Evolutionary conservation across 768 basidiomycete species (phyloP).

Genomic region (Cyathus striatus): DNA sequence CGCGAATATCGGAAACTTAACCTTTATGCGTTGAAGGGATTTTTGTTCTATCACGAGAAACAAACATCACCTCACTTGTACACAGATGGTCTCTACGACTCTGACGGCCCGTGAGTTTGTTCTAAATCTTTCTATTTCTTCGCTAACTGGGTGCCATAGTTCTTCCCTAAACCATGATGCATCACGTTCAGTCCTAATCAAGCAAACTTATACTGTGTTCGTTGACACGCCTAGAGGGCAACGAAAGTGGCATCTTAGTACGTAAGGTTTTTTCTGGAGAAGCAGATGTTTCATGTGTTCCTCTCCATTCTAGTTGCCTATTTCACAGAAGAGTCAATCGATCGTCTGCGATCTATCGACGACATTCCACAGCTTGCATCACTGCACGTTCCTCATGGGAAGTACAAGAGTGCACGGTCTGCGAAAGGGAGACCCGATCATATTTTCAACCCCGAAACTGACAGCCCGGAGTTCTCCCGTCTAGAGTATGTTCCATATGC

Average conservation of each 20-base stretch:
- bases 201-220: slow-evolving; percentile 79
- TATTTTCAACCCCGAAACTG: slow-evolving; percentile 39
- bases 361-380: slow-evolving; percentile 49
- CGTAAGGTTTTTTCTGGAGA: slow-evolving; percentile 14
- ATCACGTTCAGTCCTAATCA: slow-evolving; percentile 47
- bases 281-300: slow-evolving; percentile 16
- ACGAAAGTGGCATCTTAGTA: slow-evolving; percentile 81
- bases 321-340: slow-evolving; percentile 68
- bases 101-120: slow-evolving; percentile 17
- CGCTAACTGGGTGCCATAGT: slow-evolving; percentile 9
- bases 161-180: slow-evolving; percentile 23
- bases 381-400: slow-evolving; percentile 56
- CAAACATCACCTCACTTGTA: slow-evolving; percentile 46
- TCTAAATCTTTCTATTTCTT: neutral
- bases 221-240: slow-evolving; percentile 63
- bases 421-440: slow-evolving; percentile 53
- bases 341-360: slow-evolving; percentile 55
- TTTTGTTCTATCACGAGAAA: slow-evolving; percentile 78
- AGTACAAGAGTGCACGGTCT: slow-evolving; percentile 68
- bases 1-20: slow-evolving; percentile 1
- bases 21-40: slow-evolving; percentile 45
- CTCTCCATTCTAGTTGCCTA: slow-evolving; percentile 55
- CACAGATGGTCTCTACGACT: slow-evolving; percentile 38
- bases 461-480: slow-evolving; percentile 29
- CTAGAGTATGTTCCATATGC: slow-evolving; percentile 43